These are phyloP conservation scores for Rhynchospora pubera DNA, from an alignment of 176 grass and related monocot species.

Conservation along the genomic window DNA sequence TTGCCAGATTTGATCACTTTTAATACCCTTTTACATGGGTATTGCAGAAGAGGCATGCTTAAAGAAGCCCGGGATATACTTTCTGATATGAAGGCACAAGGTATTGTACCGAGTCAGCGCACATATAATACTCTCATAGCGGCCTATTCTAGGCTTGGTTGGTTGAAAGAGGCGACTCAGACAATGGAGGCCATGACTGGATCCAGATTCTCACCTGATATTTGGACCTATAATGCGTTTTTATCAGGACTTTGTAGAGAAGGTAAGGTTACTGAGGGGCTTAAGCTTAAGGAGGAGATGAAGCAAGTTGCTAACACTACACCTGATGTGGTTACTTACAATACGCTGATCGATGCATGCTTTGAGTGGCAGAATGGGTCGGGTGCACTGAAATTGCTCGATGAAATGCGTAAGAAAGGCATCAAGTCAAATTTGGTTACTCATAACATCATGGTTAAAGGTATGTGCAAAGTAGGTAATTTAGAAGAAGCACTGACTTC, in stretches of 20 bases:
- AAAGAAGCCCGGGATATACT: constrained; percentile 55
- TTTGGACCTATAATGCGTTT: constrained; percentile 86
- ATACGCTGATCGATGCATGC: constrained; percentile 66
- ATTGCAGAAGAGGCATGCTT: constrained; percentile 72
- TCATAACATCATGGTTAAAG: constrained; percentile 84
- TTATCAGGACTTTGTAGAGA: constrained; percentile 56
- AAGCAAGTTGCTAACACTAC: constrained; percentile 26
- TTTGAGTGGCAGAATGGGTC: constrained; percentile 41
- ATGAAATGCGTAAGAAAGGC: constrained; percentile 61
- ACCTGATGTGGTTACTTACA: constrained; percentile 83
- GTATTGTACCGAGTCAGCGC: constrained; percentile 31
- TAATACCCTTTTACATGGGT: constrained; percentile 74
- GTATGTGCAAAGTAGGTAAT: constrained; percentile 60
- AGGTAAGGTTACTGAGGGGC: constrained; percentile 60
- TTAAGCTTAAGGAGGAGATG: constrained; percentile 75
- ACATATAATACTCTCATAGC: constrained; percentile 80
- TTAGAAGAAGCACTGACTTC: constrained; percentile 43
- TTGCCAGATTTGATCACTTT: constrained; percentile 65
- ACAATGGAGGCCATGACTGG: constrained; percentile 65
- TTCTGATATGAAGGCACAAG: constrained; percentile 70
- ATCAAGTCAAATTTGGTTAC: constrained; percentile 61
- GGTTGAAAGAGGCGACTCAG: constrained; percentile 75
- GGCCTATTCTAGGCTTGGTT: constrained; percentile 61
- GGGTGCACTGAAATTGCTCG: constrained; percentile 42
- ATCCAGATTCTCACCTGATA: constrained; percentile 50